Evolutionary conservation across 345 rosid species (phyloP).

Genomic region (Salix arbutifolia): DNA sequence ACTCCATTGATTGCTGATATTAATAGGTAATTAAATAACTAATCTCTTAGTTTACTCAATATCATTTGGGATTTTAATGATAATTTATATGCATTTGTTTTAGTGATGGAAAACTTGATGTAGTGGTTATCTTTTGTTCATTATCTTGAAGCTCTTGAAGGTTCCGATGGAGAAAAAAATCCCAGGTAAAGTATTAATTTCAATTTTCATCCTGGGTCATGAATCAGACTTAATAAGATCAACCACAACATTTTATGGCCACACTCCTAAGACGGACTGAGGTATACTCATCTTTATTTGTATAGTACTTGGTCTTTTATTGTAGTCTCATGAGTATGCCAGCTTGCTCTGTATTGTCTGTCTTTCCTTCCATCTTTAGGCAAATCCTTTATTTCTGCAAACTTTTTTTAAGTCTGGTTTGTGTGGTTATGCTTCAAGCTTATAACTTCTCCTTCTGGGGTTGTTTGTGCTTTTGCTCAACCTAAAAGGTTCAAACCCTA

Average conservation of each 20-base stretch:
- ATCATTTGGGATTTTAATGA: not conserved
- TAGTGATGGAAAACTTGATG: slow-evolving; percentile 98
- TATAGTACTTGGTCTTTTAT: too few relatives aligned
- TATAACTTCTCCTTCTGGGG: too few relatives aligned
- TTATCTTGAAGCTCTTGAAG: slow-evolving; percentile 97
- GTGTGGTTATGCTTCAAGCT: too few relatives aligned
- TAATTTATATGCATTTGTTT: slow-evolving; percentile 1
- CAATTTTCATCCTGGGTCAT: not conserved
- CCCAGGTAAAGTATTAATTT: slow-evolving; percentile 55
- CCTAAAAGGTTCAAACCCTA: too few relatives aligned
- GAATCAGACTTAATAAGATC: not conserved
- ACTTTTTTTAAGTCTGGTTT: too few relatives aligned
- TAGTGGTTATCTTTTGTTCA: slow-evolving; percentile 96
- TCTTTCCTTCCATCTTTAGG: too few relatives aligned
- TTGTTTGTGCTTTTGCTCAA: too few relatives aligned
- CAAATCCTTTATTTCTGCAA: too few relatives aligned
- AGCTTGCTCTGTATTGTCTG: too few relatives aligned
- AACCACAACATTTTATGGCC: not conserved
- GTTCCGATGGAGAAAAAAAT: slow-evolving; percentile 98
- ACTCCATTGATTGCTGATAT: slow-evolving; percentile 93
- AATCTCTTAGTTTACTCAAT: not conserved
- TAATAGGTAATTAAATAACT: slow-evolving; percentile 49
- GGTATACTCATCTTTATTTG: too few relatives aligned
- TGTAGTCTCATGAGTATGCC: too few relatives aligned
- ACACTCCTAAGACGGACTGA: too few relatives aligned